Evolutionary conservation across 306 rosid species (phyloP), one percentile per base, ranked within the genome.

Genomic region (Pachyrhizus erosus): DNA sequence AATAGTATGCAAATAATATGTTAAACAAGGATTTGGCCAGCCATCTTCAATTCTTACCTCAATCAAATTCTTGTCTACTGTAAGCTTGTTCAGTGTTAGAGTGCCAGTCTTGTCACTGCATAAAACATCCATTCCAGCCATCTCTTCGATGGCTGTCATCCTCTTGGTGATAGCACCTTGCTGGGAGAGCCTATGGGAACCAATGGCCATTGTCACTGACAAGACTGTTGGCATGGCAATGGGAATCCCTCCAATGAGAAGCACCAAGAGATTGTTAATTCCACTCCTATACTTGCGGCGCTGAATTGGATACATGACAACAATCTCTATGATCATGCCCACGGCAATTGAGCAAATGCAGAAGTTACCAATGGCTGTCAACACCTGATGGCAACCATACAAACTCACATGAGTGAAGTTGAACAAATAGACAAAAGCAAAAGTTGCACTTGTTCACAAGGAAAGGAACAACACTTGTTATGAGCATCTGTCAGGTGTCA

Each of bases 171-270:
- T 94, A 24, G 98, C 98, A 52, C 98, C 98, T 83, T 94, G 97
- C 51, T 91, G 80, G 0, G 98, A 92, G 17, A 94, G 78, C 37
- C 92, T 84, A 78, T 92, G 98, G 40, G 98, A 94, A 68, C 97
- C 98, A 83, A 94, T 94, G 52, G 97, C 98, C 98, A 94, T 94
- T n/a, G 97, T 94, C 17, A 94, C 98, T 0, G 97, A 94, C 87
- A 94, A 87, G 9, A 94, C 97, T 0, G 98, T 94, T 18, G 97
- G 98, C 97, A 94, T 92, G 68, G 98, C 98, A 78, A 94, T 94
- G 5, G 97, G 98, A 80, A 94, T 94, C 7, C 98, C 98, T 54
- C 98, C 98, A 14, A 94, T 94, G 86, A 92, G 97, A 39, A 94
- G 97, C 77, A 94, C 98, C 90, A 92, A 75, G 52, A 94, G 94